Base-by-base conservation (phyloP, 805 yeast genomes). In the Osmozyma mogii region DNA sequence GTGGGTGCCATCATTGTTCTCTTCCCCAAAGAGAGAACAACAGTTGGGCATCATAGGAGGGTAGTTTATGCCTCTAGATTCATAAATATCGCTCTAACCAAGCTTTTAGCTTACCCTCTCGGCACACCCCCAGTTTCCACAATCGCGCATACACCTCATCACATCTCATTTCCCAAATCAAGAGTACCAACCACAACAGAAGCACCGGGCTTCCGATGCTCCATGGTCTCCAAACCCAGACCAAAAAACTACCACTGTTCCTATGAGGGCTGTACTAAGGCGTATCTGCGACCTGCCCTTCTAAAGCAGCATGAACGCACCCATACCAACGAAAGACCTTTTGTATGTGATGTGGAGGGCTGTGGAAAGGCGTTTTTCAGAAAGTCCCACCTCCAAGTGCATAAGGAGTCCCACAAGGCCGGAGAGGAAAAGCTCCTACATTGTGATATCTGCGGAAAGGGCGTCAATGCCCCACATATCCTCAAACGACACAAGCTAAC, bases 311-410 rank as follows among this genome's bases (percentile, higher is more conserved):
- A 87, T 54, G 58, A 67, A 50, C 66, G 87, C 41, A 65, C 87
- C 1, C 96, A 87, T 52, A 73, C 85, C 4, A 72, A 75, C 38
- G 89, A 82, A 39, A 68, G 94, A 35, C 95, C 95, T 0, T 87
- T 71, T 47, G 53, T 52, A 21, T 83, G 96, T 52, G 56, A 61
- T 5, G 61, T 59, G 10, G 50, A 54, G 2, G 60, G 53, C 4
- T 92, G 98, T 54, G 62, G 56, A 1, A 72, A 72, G 37, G 52
- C 78, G 1, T 92, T 85, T 47, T 61, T 74, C 11, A 67, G 95
- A 30, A 81, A 78, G 34, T 88, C 87, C 40, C 94, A 87, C 56
- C 62, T 87, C 30, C 68, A 77, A 30, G 84, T 92, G 10, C 96
- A 87, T 50, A 38, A 61, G 30, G 51, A 80, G 15, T 73, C 84